Evolutionary conservation across 495 filamentous ascomycete genomes (phyloP).

Genomic region (Penicillium paradoxum): DNA sequence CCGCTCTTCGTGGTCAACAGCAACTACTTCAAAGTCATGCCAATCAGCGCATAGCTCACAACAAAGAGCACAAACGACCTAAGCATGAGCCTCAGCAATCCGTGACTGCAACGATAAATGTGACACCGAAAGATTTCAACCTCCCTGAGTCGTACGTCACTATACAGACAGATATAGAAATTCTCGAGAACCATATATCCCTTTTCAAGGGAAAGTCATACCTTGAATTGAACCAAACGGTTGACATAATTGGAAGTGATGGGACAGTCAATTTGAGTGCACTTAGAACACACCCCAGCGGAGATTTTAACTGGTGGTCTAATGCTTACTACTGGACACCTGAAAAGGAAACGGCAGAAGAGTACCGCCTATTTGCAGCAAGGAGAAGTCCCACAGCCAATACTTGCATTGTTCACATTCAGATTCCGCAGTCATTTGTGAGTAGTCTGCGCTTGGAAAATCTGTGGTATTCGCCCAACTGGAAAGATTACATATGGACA

Average conservation of each 20-base stretch:
- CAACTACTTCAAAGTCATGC: not conserved
- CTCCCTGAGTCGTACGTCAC: not conserved
- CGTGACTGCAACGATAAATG: not conserved
- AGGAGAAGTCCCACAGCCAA: not conserved
- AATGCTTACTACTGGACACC: constrained; percentile 1
- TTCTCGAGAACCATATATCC: not conserved
- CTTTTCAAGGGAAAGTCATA: not conserved
- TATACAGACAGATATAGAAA: not conserved
- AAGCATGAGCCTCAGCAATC: constrained; percentile 1
- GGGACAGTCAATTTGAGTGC: not conserved
- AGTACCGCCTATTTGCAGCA: not conserved
- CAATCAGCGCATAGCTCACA: constrained; percentile 1
- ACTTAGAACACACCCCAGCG: not conserved
- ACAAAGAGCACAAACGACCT: not conserved
- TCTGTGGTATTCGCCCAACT: constrained; percentile 1
- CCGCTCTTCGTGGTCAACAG: not conserved
- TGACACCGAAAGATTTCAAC: constrained; percentile 1
- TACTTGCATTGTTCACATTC: constrained; percentile 2
- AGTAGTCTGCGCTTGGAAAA: not conserved
- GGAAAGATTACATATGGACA: not conserved
- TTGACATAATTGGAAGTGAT: constrained; percentile 2
- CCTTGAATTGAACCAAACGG: not conserved
- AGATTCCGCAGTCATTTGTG: not conserved
- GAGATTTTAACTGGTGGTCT: not conserved
- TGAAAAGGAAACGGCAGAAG: not conserved